Conservation (phyloP, 371 early-diverging fungal genomes). For the Blakeslea trispora region DNA sequence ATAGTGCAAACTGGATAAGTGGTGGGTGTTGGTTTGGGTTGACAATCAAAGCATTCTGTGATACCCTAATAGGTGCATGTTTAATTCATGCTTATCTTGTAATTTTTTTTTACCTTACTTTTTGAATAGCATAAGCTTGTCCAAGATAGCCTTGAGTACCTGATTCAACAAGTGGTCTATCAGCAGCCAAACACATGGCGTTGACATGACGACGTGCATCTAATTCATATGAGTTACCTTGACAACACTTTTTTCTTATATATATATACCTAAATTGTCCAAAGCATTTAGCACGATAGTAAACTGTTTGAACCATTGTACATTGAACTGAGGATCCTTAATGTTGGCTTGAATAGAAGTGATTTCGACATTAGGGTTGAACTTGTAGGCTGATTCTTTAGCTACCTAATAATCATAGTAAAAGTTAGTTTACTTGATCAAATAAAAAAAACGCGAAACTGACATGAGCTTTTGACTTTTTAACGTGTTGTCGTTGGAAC, state of each 20-base stretch:
- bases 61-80: slow-evolving; percentile 14
- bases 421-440: too few relatives aligned
- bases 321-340: slow-evolving; percentile 77
- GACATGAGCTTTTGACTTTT: slow-evolving; percentile 89
- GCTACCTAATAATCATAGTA: slow-evolving; percentile 60
- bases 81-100: too few relatives aligned
- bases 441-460: not conserved
- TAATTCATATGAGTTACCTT: too few relatives aligned
- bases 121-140: slow-evolving; percentile 90
- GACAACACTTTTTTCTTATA: too few relatives aligned
- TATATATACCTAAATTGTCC: too few relatives aligned
- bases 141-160: slow-evolving; percentile 98
- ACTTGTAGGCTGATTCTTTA: slow-evolving; percentile 73
- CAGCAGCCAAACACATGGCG: slow-evolving; percentile 90
- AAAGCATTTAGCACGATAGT: slow-evolving; percentile 97
- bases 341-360: slow-evolving; percentile 83
- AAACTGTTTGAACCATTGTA: slow-evolving; percentile 91
- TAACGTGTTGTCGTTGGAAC: slow-evolving; percentile 93
- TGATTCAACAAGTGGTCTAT: slow-evolving; percentile 93
- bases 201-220: slow-evolving; percentile 97
- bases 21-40: slow-evolving; percentile 86
- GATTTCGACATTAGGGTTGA: slow-evolving; percentile 83
- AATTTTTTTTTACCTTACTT: slow-evolving; percentile 30
- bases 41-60: slow-evolving; percentile 98
- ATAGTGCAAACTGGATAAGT: slow-evolving; percentile 98